These are phyloP conservation scores for Candida golubevii DNA, from an alignment of 805 yeast genomes.

Conservation along the genomic window DNA sequence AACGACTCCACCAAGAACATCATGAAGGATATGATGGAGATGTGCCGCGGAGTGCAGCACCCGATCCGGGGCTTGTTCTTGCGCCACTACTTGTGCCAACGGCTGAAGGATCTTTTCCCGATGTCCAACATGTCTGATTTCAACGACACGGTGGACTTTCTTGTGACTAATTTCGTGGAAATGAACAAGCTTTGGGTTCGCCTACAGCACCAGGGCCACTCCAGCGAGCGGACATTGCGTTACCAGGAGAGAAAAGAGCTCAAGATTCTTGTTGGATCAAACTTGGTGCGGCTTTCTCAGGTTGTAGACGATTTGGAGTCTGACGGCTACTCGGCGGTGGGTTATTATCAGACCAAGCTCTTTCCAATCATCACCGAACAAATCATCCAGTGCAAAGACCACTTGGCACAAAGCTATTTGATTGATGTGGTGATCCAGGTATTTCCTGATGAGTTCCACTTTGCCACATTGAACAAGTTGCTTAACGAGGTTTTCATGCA, in stretches of 20 bases:
- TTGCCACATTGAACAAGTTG: slow-evolving; percentile 64
- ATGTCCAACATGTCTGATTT: slow-evolving; percentile 36
- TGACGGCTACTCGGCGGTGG: slow-evolving; percentile 28
- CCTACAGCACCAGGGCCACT: slow-evolving; percentile 91
- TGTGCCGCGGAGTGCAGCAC: slow-evolving; percentile 96
- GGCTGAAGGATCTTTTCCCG: slow-evolving; percentile 67
- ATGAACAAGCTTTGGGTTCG: slow-evolving; percentile 99
- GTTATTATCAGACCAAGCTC: slow-evolving; percentile 45
- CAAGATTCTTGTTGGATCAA: slow-evolving; percentile 89
- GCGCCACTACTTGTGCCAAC: slow-evolving; percentile 82
- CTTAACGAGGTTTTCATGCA: slow-evolving; percentile 57
- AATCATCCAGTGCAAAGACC: slow-evolving; percentile 86
- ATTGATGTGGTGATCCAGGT: slow-evolving; percentile 90
- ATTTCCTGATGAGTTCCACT: slow-evolving; percentile 89
- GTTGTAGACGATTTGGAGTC: slow-evolving; percentile 65
- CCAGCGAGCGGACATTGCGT: slow-evolving; percentile 72
- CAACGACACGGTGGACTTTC: slow-evolving; percentile 69
- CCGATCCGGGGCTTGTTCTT: slow-evolving; percentile 90
- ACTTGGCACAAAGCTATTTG: slow-evolving; percentile 86
- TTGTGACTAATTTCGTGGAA: slow-evolving; percentile 84
- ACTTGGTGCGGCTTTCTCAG: slow-evolving; percentile 83
- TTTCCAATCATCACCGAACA: slow-evolving; percentile 84
- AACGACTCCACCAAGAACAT: slow-evolving; percentile 82
- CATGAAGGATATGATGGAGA: slow-evolving; percentile 93
- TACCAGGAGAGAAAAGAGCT: slow-evolving; percentile 79